phyloP scores from a whole-genome alignment of 73 alveolate species.

The Tetrahymena elliotti region DNA sequence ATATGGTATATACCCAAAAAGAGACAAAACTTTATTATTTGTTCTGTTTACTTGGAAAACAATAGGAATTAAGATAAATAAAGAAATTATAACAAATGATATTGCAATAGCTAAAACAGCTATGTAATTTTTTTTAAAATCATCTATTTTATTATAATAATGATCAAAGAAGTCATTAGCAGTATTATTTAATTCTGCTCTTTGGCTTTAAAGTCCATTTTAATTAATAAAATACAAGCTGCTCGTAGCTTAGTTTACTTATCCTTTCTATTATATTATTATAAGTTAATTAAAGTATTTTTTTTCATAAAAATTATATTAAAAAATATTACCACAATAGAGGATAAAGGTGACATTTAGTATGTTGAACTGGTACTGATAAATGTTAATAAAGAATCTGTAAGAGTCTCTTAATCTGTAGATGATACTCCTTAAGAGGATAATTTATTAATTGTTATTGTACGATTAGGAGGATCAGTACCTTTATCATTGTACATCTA shows the following conservation, averaged over 20 bases:
- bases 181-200: background rate
- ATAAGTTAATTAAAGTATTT: background rate
- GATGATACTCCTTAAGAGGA: background rate
- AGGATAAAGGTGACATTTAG: background rate
- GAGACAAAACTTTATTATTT: conserved; percentile 33
- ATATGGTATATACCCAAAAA: conserved; percentile 31
- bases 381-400: background rate
- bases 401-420: background rate
- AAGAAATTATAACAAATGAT: conserved; percentile 12
- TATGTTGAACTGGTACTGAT: background rate
- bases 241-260: background rate
- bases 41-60: conserved; percentile 37
- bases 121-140: conserved; percentile 1
- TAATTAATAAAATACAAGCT: conserved; percentile 6
- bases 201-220: conserved; percentile 16
- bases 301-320: background rate
- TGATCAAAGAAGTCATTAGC: conserved; percentile 15
- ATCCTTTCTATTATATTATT: background rate
- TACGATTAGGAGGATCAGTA: background rate
- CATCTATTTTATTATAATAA: conserved; percentile 4
- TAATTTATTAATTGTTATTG: background rate
- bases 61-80: conserved; percentile 18
- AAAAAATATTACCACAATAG: background rate
- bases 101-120: conserved; percentile 29
- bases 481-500: background rate